Evolutionary conservation across 768 basidiomycete genomes (phyloP), one percentile per base, ranked within the genome.

Genomic region (Collybia sordida): DNA sequence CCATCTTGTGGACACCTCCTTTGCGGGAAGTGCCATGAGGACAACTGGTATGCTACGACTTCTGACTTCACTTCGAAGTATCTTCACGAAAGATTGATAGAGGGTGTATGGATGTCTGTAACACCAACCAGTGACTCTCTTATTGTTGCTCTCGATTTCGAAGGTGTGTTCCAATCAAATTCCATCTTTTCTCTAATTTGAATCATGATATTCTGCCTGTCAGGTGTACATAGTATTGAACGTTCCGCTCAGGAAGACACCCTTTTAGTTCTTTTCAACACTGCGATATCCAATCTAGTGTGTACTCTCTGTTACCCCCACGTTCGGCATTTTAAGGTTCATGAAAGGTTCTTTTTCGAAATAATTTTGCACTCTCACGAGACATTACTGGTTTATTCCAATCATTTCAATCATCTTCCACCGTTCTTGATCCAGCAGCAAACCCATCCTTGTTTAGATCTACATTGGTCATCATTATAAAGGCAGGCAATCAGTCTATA

Each of bases 81-180:
- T n/a, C n/a, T n/a, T n/a, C n/a, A n/a, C n/a, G n/a, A n/a, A n/a
- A n/a, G n/a, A n/a, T 40, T 43, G 42, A 25, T 57, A 58, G 80
- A 83, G 65, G 82, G 83, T 4, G 80, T 84, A 2, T 85, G 83
- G 83, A 78, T 85, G 75, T 83, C 82, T 0, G 79, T 81, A 6
- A 82, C 83, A 1, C 84, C 83, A 0, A 83, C 82, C 0, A 66
- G 75, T 41, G 75, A 81, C 19, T 63, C 63, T 0, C 57, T 85
- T 8, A 66, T 85, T 8, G 81, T 85, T 0, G 77, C 83, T 3
- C 70, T 85, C 5, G 83, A 85, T 53, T 85, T 85, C 39, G 83
- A 85, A 73, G 83, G 84, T 74, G 14, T 28, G 52, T 38, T n/a
- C 19, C 47, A 47, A 4, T 19, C 11, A n/a, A 21, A 19, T 44